Evolutionary conservation across 2,329 filamentous ascomycete species (phyloP), one percentile per base, ranked within the genome.

Genomic region (Emydomyces testavorans): DNA sequence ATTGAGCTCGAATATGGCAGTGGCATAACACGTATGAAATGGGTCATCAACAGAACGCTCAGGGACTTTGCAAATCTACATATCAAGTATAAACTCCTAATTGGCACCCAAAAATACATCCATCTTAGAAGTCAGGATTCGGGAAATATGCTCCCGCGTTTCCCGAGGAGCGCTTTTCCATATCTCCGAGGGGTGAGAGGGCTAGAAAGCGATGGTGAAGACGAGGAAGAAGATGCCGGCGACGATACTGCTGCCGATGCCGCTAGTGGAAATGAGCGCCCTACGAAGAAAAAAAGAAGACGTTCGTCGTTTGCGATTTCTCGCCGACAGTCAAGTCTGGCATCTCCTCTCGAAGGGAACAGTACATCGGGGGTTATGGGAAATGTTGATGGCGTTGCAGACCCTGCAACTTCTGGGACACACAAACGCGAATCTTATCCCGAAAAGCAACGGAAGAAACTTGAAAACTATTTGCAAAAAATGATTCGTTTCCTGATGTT

Each of bases 401-500:
- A 71, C 47, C 66, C 72, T 35, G 59, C 64, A n/a, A 56, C 62
- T 4, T 62, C 65, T 4, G 63, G 64, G 35, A 54, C 58, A 7
- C 58, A 58, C 16, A 71, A 70, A 51, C 71, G 68, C 53, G 73
- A 78, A 48, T 69, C 71, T 2, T 93, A 90, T 57, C 78, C 86
- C 34, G 86, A 93, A 57, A 80, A 78, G 52, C 89, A 95, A 65
- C 79, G 90, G 49, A 83, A 80, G 57, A 86, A 85, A 62, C 71
- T 98, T 26, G 92, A 96, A 62, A 80, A 80, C 41, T 98, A 98
- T 62, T 71, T 98, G 16, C 86, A 90, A 54, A 84, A 90, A 59
- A 87, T 96, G 80, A 90, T 96, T 51, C 81, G 86, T 47, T 96
- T 90, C 77, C 79, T 98, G 58, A 96, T 98, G 67, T 98, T 98